These are phyloP conservation scores for Trifolium pratense DNA, from an alignment of 306 rosid genomes.

Conservation along the genomic window DNA sequence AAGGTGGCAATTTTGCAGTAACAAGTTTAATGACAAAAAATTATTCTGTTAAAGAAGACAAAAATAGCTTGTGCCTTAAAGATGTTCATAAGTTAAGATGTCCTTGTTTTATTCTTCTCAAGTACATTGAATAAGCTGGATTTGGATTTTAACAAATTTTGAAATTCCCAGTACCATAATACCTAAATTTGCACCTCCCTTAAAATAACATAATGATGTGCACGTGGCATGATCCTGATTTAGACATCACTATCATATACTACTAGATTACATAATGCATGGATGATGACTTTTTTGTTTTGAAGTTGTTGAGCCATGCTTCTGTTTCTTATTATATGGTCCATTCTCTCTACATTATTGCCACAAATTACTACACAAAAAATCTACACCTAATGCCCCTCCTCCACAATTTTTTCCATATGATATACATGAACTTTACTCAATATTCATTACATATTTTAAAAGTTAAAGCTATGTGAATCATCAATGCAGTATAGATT, in stretches of 20 bases:
- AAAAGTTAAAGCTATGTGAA: not conserved
- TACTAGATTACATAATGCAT: conserved; percentile 37
- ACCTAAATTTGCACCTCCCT: conserved; percentile 24
- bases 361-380: no score
- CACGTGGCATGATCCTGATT: conserved; percentile 45
- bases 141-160: conserved; percentile 33
- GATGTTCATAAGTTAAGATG: conserved; percentile 12
- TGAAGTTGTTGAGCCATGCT: conserved; percentile 33
- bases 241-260: conserved; percentile 16
- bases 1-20: not conserved
- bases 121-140: conserved; percentile 26
- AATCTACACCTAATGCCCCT: not conserved
- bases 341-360: no score
- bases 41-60: conserved; percentile 26
- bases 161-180: conserved; percentile 24
- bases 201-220: conserved; percentile 49
- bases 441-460: no score
- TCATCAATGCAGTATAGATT: conserved; percentile 1
- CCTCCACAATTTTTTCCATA: conserved; percentile 27
- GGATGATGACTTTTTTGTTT: conserved; percentile 49
- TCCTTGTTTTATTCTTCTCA: conserved; percentile 33
- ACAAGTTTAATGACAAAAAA: conserved; percentile 24
- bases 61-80: conserved; percentile 1
- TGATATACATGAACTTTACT: conserved; percentile 4
- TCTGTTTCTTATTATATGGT: not conserved